Evolutionary conservation across 2,329 filamentous ascomycete species (phyloP).

Genomic region (Microcera coccophila): DNA sequence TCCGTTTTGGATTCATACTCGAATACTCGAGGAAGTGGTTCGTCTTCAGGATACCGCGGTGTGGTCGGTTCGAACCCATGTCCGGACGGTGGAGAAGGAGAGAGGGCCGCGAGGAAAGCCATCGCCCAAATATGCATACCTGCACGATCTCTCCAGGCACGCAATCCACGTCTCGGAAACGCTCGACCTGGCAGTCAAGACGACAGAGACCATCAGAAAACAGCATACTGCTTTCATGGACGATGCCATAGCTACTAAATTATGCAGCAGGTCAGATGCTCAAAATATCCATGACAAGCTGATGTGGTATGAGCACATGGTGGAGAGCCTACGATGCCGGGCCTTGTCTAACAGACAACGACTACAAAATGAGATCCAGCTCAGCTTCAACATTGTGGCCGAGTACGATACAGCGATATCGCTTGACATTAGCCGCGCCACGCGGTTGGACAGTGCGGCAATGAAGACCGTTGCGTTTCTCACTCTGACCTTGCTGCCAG

Average conservation of each 20-base stretch:
- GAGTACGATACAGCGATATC: constrained; percentile 39
- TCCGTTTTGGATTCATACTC: constrained; percentile 37
- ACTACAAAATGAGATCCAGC: constrained; percentile 53
- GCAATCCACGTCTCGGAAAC: constrained; percentile 44
- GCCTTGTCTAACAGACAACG: constrained; percentile 40
- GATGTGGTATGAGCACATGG: constrained; percentile 30
- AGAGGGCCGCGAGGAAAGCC: constrained; percentile 15
- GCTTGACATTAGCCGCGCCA: constrained; percentile 37
- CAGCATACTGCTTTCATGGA: constrained; percentile 28
- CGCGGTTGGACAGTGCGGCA: constrained; percentile 44
- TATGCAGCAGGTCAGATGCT: too few species aligned
- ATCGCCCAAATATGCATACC: constrained; percentile 30
- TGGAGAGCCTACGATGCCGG: constrained; percentile 34
- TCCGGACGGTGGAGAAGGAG: constrained; percentile 33
- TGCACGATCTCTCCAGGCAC: constrained; percentile 43
- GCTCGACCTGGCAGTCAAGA: constrained; percentile 33
- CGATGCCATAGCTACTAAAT: neutral
- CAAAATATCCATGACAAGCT: constrained; percentile 31
- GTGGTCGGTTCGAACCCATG: constrained; percentile 36
- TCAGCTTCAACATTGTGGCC: constrained; percentile 44
- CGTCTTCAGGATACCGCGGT: constrained; percentile 33
- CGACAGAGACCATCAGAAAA: constrained; percentile 29
- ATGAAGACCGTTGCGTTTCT: constrained; percentile 51
- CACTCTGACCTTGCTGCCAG: constrained; percentile 47
- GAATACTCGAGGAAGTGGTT: constrained; percentile 30